Conservation (phyloP, 1,284 basidiomycete species). For the Gymnopus androsaceus region DNA sequence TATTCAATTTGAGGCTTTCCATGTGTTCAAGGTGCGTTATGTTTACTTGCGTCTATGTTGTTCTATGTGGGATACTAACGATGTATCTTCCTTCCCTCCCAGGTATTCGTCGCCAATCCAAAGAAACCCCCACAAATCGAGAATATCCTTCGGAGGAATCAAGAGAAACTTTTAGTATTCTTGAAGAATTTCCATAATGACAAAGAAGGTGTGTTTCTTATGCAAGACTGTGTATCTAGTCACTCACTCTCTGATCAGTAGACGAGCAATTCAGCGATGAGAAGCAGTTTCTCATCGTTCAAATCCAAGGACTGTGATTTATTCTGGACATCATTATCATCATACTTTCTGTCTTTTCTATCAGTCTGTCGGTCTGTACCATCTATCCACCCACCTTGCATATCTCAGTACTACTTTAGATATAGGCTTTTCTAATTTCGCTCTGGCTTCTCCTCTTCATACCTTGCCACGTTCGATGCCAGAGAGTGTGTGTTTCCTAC, state of each 20-base stretch:
- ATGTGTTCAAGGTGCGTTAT: slow-evolving; percentile 93
- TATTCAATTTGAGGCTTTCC: slow-evolving; percentile 99
- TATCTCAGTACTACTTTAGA: background rate
- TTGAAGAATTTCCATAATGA: slow-evolving; percentile 96
- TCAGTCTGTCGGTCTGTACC: background rate
- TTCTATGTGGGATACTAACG: no score
- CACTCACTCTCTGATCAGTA: slow-evolving; percentile 29
- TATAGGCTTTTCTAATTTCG: background rate
- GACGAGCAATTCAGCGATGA: slow-evolving; percentile 98
- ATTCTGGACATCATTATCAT: background rate
- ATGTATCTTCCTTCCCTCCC: slow-evolving; percentile 6
- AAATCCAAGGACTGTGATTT: slow-evolving; percentile 76
- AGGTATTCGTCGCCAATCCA: slow-evolving; percentile 99
- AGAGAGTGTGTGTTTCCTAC: background rate
- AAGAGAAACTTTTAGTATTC: slow-evolving; percentile 90
- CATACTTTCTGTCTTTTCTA: background rate
- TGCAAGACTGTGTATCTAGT: background rate
- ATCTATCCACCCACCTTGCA: background rate
- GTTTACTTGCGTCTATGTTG: no score
- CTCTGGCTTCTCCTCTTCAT: background rate
- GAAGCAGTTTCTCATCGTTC: slow-evolving; percentile 93
- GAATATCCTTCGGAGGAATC: slow-evolving; percentile 87
- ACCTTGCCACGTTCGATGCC: background rate
- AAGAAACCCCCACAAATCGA: slow-evolving; percentile 98
- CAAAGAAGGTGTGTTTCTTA: slow-evolving; percentile 74